Evolutionary conservation across 1,139 yeast genomes (phyloP).

Genomic region (Geotrichum citri-aurantii): DNA sequence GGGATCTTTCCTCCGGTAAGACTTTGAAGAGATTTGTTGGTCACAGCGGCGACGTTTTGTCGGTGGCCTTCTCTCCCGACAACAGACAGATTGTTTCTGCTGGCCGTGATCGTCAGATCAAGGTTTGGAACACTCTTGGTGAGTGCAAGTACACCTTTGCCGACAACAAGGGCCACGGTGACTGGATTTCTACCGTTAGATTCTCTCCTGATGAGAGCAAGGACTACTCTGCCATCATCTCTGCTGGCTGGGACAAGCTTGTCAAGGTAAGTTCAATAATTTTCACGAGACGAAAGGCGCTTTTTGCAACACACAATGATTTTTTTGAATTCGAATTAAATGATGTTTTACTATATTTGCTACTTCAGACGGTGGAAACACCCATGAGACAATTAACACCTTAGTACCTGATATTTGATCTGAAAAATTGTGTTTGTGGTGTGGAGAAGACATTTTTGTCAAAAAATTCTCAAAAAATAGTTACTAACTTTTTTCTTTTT

Average conservation of each 20-base stretch:
- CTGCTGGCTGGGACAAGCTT: conserved; percentile 99
- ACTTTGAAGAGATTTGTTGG: conserved; percentile 95
- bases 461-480: not conserved
- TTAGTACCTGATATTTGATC: conserved; percentile 70
- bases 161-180: conserved; percentile 72
- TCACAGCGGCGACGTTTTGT: conserved; percentile 95
- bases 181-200: conserved; percentile 99
- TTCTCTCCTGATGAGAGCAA: conserved; percentile 67
- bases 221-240: conserved; percentile 67
- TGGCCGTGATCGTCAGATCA: conserved; percentile 98
- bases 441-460: not conserved
- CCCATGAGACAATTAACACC: conserved; percentile 94
- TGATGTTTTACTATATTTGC: conserved; percentile 64
- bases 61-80: conserved; percentile 94
- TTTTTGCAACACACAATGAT: not conserved
- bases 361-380: conserved; percentile 86
- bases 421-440: not conserved
- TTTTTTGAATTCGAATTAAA: conserved; percentile 14
- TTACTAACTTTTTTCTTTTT: conserved; percentile 9
- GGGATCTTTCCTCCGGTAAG: conserved; percentile 95
- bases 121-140: conserved; percentile 99
- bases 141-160: conserved; percentile 89
- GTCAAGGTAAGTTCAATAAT: conserved; percentile 51
- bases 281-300: not conserved
- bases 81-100: conserved; percentile 98